Conservation (phyloP, 2,329 filamentous ascomycete species). For the Hypoxylon rubiginosum region DNA sequence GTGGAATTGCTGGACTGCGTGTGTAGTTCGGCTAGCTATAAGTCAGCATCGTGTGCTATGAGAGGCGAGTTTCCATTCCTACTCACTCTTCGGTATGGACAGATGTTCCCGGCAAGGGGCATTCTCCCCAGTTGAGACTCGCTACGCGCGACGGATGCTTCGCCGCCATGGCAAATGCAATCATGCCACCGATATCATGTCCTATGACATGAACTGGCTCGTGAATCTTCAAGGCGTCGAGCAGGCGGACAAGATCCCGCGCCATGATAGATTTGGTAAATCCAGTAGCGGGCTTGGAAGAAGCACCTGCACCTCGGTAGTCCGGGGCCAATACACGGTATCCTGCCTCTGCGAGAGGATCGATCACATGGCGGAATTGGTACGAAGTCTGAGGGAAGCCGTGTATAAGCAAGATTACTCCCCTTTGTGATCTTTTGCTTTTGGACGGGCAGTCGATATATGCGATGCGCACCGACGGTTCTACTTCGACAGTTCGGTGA, state of each 20-base stretch:
- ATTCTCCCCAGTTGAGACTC: conserved; percentile 59
- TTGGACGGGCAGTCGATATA: conserved; percentile 35
- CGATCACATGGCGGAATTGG: conserved; percentile 58
- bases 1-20: conserved; percentile 47
- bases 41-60: background rate
- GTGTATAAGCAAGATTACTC: conserved; percentile 60
- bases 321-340: conserved; percentile 58
- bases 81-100: conserved; percentile 44
- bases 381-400: conserved; percentile 63
- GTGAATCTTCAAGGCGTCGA: conserved; percentile 52
- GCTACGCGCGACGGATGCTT: conserved; percentile 52
- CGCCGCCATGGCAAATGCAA: conserved; percentile 58
- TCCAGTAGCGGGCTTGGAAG: conserved; percentile 53
- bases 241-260: conserved; percentile 53
- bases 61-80: background rate
- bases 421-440: conserved; percentile 42
- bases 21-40: conserved; percentile 34
- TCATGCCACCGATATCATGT: conserved; percentile 64
- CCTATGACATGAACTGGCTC: conserved; percentile 59
- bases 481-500: conserved; percentile 33
- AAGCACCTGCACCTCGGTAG: conserved; percentile 56
- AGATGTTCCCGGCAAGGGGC: conserved; percentile 56
- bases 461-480: conserved; percentile 35
- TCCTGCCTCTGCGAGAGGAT: conserved; percentile 54
- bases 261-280: conserved; percentile 59